A percentile compares a stretch with the other conserved stretches of the same genome.
Evolutionary conservation across 2,329 filamentous ascomycete species (phyloP).

Genomic region (Claviceps sp.): DNA sequence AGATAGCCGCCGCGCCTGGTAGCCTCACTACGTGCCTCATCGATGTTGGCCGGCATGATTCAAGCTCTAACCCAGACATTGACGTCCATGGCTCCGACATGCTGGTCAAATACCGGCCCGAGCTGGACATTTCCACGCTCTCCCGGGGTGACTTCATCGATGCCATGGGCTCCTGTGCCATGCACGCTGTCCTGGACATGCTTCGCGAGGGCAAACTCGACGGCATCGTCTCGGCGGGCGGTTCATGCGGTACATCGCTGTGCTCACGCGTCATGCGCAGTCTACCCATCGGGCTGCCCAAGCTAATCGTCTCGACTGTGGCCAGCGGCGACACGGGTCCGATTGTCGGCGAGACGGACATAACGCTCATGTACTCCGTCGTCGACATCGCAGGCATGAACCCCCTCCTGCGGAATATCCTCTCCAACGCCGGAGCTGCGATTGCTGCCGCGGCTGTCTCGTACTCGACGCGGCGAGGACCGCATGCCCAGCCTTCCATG

Average conservation of each 20-base stretch:
- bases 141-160: slow-evolving; percentile 43
- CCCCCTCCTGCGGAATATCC: slow-evolving; percentile 38
- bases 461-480: slow-evolving; percentile 18
- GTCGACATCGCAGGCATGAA: slow-evolving; percentile 59
- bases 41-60: slow-evolving; percentile 32
- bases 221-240: slow-evolving; percentile 46
- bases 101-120: slow-evolving; percentile 19
- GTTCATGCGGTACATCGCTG: slow-evolving; percentile 49
- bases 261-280: slow-evolving; percentile 47
- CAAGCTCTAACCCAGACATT: slow-evolving; percentile 30
- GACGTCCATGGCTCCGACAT: slow-evolving; percentile 30
- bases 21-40: slow-evolving; percentile 14
- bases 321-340: slow-evolving; percentile 52
- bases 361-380: slow-evolving; percentile 57
- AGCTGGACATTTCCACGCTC: slow-evolving; percentile 22
- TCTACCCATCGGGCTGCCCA: slow-evolving; percentile 53
- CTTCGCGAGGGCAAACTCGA: slow-evolving; percentile 28
- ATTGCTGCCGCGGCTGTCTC: slow-evolving; percentile 43
- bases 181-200: slow-evolving; percentile 26
- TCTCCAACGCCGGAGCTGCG: slow-evolving; percentile 49
- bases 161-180: slow-evolving; percentile 37
- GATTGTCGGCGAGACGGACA: slow-evolving; percentile 55
- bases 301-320: slow-evolving; percentile 57
- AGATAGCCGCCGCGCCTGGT: slow-evolving; percentile 21
- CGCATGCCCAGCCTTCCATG: not conserved